Percentiles rank a stretch among this genome's conserved stretches.
These are phyloP conservation scores for Chalciporus sphaerocephalus DNA, from an alignment of 768 basidiomycete genomes.

Conservation along the genomic window DNA sequence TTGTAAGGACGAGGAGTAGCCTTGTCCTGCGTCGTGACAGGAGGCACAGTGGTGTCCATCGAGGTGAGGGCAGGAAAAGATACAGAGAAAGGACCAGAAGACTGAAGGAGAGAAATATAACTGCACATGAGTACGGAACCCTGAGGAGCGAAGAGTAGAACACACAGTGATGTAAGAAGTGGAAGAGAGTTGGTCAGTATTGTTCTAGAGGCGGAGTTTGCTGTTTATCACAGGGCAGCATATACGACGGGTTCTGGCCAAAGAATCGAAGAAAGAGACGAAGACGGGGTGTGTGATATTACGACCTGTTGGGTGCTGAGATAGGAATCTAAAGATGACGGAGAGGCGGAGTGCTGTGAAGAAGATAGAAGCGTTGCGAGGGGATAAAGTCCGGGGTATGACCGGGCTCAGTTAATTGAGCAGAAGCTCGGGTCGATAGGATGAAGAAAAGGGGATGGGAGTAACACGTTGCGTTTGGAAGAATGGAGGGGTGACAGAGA, in stretches of 20 bases:
- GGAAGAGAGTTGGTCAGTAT: conserved; percentile 10
- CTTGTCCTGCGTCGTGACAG: conserved; percentile 33
- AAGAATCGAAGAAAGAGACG: conserved; percentile 18
- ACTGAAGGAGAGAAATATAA: conserved; percentile 27
- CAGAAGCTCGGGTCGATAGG: conserved; percentile 12
- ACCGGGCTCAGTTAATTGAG: conserved; percentile 24
- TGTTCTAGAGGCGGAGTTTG: conserved; percentile 18
- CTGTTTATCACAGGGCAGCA: conserved; percentile 19
- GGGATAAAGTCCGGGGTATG: conserved; percentile 31
- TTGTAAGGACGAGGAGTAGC: conserved; percentile 79
- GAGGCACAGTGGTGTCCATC: conserved; percentile 21
- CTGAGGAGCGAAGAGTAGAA: conserved; percentile 14
- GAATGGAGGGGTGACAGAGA: conserved; percentile 12
- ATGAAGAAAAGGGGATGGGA: conserved; percentile 16
- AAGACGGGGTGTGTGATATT: conserved; percentile 26
- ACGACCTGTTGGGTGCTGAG: conserved; percentile 18
- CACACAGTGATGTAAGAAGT: conserved; percentile 19
- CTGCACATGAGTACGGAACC: conserved; percentile 22
- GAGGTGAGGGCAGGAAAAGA: conserved; percentile 10
- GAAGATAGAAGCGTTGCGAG: conserved; percentile 13
- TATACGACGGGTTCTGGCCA: conserved; percentile 21
- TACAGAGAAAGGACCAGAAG: conserved; percentile 11
- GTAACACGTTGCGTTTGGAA: conserved; percentile 21
- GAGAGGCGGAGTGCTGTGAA: conserved; percentile 15
- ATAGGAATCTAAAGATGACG: conserved; percentile 27